These are phyloP conservation scores for Lodderomyces parapsilosis DNA, from an alignment of 1,139 yeast genomes.

Conservation along the genomic window DNA sequence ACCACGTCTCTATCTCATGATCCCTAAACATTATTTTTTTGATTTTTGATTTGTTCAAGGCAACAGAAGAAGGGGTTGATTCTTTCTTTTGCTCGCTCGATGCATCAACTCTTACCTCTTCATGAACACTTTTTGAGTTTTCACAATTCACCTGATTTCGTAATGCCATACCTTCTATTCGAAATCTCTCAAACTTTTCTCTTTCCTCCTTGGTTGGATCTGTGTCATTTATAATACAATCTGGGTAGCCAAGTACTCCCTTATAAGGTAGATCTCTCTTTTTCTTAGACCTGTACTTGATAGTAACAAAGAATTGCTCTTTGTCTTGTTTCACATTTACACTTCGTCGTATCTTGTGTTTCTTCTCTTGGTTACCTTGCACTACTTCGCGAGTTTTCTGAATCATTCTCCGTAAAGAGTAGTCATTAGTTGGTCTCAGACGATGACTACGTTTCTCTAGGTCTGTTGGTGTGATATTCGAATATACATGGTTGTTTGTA, in stretches of 20 bases:
- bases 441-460: conserved; percentile 22
- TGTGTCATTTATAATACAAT: conserved; percentile 61
- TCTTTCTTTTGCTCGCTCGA: conserved; percentile 9
- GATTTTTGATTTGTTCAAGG: conserved; percentile 26
- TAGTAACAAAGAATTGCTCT: conserved; percentile 6
- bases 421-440: conserved; percentile 14
- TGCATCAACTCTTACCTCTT: not conserved
- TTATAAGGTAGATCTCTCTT: conserved; percentile 56
- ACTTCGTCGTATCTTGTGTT: not conserved
- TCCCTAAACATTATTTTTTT: conserved; percentile 65
- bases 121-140: not conserved
- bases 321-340: not conserved
- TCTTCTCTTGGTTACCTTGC: not conserved
- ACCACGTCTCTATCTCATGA: conserved; percentile 85
- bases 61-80: conserved; percentile 18
- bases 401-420: conserved; percentile 17
- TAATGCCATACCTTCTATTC: conserved; percentile 24
- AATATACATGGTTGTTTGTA: conserved; percentile 26
- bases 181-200: conserved; percentile 39
- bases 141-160: conserved; percentile 10
- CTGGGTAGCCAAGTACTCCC: conserved; percentile 59
- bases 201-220: conserved; percentile 57
- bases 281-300: conserved; percentile 4
- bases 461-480: conserved; percentile 20
- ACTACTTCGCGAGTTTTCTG: conserved; percentile 10